Evolutionary conservation across 805 yeast genomes (phyloP), one percentile per base, ranked within the genome.

Genomic region (Kodamaea nitidulidarum): DNA sequence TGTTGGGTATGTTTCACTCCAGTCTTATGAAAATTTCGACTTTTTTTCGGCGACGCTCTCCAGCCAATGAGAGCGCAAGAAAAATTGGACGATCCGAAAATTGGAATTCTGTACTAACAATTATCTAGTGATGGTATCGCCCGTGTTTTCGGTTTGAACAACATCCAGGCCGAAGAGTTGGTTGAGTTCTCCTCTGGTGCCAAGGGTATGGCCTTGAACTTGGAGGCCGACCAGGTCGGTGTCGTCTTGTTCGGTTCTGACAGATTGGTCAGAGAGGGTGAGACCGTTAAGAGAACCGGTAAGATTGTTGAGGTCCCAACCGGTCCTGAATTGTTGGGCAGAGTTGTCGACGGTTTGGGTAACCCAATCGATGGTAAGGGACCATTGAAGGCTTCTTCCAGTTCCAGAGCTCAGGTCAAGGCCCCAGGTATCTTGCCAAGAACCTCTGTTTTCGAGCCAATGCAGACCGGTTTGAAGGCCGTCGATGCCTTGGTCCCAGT

Each of bases 341-440:
- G 99, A 80, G 99, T 93, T 62, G 97, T 93, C 57, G 98, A 93
- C 66, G 98, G 98, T 66, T 80, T 93, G 63, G 98, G 99, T 79
- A 80, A 81, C 82, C 97, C 98, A 75, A 93, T 93, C 62, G 99
- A 93, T 68, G 99, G 98, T 77, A 93, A 93, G 80, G 99, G 98
- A 55, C 98, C 98, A 72, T 79, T 93, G 58, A 81, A 84, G 63
- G 76, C 95, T 60, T 81, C 77, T 65, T 78, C 81, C 62, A 74
- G 81, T 60, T 75, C 95, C 64, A 87, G 95, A 81, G 98, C 98
- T 60, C 96, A 93, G 81, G 85, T 91, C 60, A 93, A 93, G 80
- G 99, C 98, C 60, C 99, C 98, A 73, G 99, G 99, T 82, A 93
- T 93, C 65, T 81, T 93, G 72, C 98, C 98, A 78, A 91, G 99